Percentiles rank a stretch among this genome's conserved stretches.
These are phyloP conservation scores for Aspergillus nanangensis DNA, from an alignment of 495 filamentous ascomycete genomes.

Conservation along the genomic window DNA sequence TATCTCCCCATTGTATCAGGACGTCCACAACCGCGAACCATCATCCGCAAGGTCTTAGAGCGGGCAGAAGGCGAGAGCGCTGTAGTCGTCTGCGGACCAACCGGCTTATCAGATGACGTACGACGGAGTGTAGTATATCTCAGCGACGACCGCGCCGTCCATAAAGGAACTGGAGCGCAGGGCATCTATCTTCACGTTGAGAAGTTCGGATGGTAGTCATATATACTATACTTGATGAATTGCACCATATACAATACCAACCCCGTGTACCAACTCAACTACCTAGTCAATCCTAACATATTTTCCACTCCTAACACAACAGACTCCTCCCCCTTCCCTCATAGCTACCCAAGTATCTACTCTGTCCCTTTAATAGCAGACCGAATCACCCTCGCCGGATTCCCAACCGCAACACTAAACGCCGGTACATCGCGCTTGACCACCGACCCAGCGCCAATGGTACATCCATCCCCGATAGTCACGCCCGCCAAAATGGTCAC, in stretches of 20 bases:
- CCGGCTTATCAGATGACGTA: slow-evolving; percentile 58
- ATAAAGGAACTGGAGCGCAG: slow-evolving; percentile 87
- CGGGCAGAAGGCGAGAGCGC: slow-evolving; percentile 75
- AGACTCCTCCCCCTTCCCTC: no score
- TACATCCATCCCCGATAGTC: slow-evolving; percentile 39
- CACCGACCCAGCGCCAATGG: slow-evolving; percentile 41
- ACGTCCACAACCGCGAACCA: slow-evolving; percentile 35
- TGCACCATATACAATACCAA: no score
- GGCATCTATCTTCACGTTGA: slow-evolving; percentile 56
- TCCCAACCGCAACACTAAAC: slow-evolving; percentile 34
- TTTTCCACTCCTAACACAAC: no score
- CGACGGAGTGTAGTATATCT: slow-evolving; percentile 63
- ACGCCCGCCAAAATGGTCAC: slow-evolving; percentile 42
- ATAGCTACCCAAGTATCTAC: not conserved
- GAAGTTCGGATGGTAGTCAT: slow-evolving; percentile 31
- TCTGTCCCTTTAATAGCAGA: not conserved
- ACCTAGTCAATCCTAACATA: no score
- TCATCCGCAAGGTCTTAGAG: slow-evolving; percentile 60
- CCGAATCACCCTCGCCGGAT: slow-evolving; percentile 32
- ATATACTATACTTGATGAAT: no score
- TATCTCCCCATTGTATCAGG: slow-evolving; percentile 26
- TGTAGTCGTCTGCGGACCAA: slow-evolving; percentile 77
- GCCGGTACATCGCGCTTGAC: slow-evolving; percentile 37
- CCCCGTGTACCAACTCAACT: no score
- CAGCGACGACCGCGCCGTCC: slow-evolving; percentile 82